Base-by-base conservation (phyloP, 2,329 filamentous ascomycete species). In the Penicillium sp. region DNA sequence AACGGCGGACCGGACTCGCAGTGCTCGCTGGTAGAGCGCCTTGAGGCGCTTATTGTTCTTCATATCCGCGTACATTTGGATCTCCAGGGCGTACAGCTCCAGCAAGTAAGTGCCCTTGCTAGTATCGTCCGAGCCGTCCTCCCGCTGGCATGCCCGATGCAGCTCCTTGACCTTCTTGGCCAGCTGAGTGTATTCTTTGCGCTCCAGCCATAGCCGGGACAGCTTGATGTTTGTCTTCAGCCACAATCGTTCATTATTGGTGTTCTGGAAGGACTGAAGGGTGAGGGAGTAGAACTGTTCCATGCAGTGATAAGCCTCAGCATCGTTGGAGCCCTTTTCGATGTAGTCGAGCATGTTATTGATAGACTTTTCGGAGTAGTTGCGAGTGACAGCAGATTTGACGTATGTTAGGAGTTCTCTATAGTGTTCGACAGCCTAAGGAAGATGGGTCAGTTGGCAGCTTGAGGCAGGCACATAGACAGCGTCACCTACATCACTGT, bases 281-380 rank as follows among this genome's bases (percentile, higher is more conserved):
- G 95, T 99, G 69, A 95, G 82, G 1, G 92, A 94, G 79, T 98
- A 99, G 82, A 99, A 97, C 66, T 92, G 86, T 76, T 97, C 94
- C 88, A 98, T 96, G 77, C 89, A 94, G 65, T 86, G 83, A 71
- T 89, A 90, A 26, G 90, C 88, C 46, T 88, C 86, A 7, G 87
- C 85, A 62, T 88, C 84, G 65, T 89, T 87, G 59, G 89, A 89
- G n/a, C 87, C 91, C 79, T 97, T 98, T 78, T 98, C 94, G 67
- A 99, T 95, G 75, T 90, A 96, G 80, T 98, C 95, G 51, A 99
- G 87, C 89, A 99, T 97, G 77, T 97, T 98, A 80, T 98, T 98
- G 81, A 99, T 97, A 13, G 94, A 98, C 77, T 98, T 98, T 78
- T 99, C 95, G 1, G 95, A 97, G 79, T 98, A 98, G 79, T 98